phyloP scores from a whole-genome alignment of 306 rosid genomes.

The Lablab purpureus region DNA sequence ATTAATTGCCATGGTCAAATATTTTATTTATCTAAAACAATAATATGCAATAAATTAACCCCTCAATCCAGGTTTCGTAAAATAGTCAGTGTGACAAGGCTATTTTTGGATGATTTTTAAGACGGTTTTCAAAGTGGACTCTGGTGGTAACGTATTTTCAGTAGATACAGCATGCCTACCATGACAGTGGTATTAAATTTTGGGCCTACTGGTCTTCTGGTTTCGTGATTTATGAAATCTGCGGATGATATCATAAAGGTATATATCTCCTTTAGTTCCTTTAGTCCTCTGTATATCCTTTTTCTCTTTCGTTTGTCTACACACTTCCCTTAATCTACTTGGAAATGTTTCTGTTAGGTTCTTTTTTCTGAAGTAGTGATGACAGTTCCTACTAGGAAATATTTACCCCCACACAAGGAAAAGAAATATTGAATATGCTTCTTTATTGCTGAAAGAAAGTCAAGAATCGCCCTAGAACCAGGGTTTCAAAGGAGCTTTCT shows the following conservation, averaged over 20 bases:
- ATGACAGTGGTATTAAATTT: constrained; percentile 55
- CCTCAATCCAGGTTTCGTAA: background rate
- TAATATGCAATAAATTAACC: background rate
- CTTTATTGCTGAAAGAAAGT: too few relatives aligned
- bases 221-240: constrained; percentile 77
- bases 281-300: background rate
- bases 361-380: too few relatives aligned
- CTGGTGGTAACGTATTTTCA: background rate
- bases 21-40: background rate
- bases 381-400: too few relatives aligned
- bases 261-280: background rate
- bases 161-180: background rate
- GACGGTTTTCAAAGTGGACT: background rate
- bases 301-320: background rate
- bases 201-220: constrained; percentile 69
- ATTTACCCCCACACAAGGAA: too few relatives aligned
- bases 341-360: background rate
- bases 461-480: too few relatives aligned
- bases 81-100: background rate
- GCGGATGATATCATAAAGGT: constrained; percentile 75
- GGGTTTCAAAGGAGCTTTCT: too few relatives aligned
- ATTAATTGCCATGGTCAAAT: background rate
- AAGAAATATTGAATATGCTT: too few relatives aligned
- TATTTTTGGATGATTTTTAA: background rate
- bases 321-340: background rate